phyloP scores from a whole-genome alignment of 768 basidiomycete genomes.

The Hericium rajendrae region DNA sequence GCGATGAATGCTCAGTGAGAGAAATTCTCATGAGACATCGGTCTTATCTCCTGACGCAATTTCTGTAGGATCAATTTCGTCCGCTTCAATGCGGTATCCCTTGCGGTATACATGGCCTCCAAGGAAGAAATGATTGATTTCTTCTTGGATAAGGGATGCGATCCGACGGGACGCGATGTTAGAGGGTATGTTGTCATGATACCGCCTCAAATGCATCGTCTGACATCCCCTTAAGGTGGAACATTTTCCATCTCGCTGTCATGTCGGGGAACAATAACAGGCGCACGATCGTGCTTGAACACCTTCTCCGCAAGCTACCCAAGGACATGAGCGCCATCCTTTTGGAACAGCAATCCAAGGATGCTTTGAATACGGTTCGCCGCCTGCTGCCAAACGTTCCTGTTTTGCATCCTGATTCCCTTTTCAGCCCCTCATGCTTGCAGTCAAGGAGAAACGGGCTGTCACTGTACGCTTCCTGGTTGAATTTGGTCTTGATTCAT shows the following conservation, averaged over 20 bases:
- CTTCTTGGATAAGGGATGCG: slow-evolving; percentile 36
- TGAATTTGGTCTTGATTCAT: slow-evolving; percentile 27
- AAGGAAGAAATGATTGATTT: slow-evolving; percentile 35
- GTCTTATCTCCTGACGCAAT: background rate
- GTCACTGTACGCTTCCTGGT: slow-evolving; percentile 25
- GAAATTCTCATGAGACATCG: background rate
- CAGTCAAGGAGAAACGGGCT: slow-evolving; percentile 29
- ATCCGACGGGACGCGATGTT: slow-evolving; percentile 32
- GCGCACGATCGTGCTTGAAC: slow-evolving; percentile 23
- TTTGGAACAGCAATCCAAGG: slow-evolving; percentile 37
- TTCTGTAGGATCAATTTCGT: slow-evolving; percentile 34
- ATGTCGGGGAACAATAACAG: slow-evolving; percentile 15
- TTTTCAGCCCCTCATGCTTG: slow-evolving; percentile 44
- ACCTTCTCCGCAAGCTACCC: slow-evolving; percentile 43
- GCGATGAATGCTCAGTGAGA: slow-evolving; percentile 35
- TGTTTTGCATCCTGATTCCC: background rate
- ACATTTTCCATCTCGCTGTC: slow-evolving; percentile 45
- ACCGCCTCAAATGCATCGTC: background rate
- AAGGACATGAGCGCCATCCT: slow-evolving; percentile 34
- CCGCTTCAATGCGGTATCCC: slow-evolving; percentile 34
- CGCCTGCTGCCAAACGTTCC: background rate
- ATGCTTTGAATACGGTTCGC: slow-evolving; percentile 36
- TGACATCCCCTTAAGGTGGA: slow-evolving; percentile 32
- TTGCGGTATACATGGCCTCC: slow-evolving; percentile 27
- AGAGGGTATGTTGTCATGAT: slow-evolving; percentile 30